Conservation (phyloP, 192 early-diverging fungal species). For the Kappamyces sp. region DNA sequence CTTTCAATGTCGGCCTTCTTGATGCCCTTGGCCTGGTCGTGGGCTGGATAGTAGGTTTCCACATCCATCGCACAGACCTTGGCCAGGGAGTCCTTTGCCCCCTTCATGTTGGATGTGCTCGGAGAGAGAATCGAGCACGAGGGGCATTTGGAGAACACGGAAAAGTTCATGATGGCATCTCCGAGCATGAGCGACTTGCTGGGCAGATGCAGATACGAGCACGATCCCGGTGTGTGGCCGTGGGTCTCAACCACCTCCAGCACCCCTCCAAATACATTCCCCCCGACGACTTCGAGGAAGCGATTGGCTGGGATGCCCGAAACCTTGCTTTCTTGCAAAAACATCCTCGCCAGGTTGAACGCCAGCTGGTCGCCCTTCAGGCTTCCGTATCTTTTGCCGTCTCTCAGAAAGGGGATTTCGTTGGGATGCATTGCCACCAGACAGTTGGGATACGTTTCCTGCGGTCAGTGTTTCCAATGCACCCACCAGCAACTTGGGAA, state of each 20-base stretch:
- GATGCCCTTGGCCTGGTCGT: constrained; percentile 11
- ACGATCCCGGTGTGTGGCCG: constrained; percentile 13
- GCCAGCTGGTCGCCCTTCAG: constrained; percentile 1
- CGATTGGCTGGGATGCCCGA: not conserved
- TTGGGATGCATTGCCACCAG: constrained; percentile 4
- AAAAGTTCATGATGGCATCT: constrained; percentile 13
- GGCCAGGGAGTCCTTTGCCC: constrained; percentile 7
- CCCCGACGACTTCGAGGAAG: not conserved
- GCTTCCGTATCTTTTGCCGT: constrained; percentile 1
- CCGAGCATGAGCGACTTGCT: constrained; percentile 4
- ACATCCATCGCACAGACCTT: constrained; percentile 4
- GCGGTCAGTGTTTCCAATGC: no score
- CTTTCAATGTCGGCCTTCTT: not conserved
- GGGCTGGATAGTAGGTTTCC: constrained; percentile 10
- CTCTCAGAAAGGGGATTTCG: constrained; percentile 3
- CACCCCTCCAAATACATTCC: not conserved
- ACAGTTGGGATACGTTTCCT: constrained; percentile 2
- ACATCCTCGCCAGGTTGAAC: constrained; percentile 1
- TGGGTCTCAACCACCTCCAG: constrained; percentile 3
- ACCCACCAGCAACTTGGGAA: not conserved
- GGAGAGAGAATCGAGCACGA: constrained; percentile 6
- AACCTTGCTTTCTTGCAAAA: constrained; percentile 2
- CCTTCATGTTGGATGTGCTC: constrained; percentile 1
- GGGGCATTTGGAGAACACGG: constrained; percentile 2
- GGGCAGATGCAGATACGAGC: constrained; percentile 11